Conservation (phyloP, 805 yeast species). For the Hanseniaspora occidentalis region DNA sequence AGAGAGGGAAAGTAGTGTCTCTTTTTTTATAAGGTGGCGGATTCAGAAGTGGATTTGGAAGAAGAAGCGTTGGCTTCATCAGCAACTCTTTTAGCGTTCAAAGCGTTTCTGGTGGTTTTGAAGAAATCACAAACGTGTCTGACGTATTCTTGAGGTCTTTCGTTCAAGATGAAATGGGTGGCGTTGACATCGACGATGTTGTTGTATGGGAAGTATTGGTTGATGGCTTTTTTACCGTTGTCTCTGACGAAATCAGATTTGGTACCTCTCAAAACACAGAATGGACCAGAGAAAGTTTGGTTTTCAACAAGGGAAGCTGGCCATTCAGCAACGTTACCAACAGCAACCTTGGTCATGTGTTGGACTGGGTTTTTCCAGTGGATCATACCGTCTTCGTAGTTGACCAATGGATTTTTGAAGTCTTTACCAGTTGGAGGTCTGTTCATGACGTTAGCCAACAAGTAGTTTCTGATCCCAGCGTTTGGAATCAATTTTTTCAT, state of each 20-base stretch:
- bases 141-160: conserved; percentile 23
- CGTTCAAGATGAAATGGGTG: conserved; percentile 29
- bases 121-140: conserved; percentile 15
- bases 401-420: conserved; percentile 14
- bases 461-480: conserved; percentile 24
- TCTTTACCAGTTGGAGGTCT: conserved; percentile 17
- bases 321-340: conserved; percentile 24
- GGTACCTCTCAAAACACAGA: conserved; percentile 28
- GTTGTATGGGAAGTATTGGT: conserved; percentile 19
- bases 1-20: no score
- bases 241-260: conserved; percentile 28
- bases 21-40: no score
- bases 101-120: conserved; percentile 14
- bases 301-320: conserved; percentile 17
- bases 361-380: conserved; percentile 26
- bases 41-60: no score
- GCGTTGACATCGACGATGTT: conserved; percentile 16
- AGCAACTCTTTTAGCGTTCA: neutral
- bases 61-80: neutral
- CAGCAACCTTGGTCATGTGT: conserved; percentile 18
- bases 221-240: conserved; percentile 16
- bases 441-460: conserved; percentile 28
- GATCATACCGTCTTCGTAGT: conserved; percentile 19
- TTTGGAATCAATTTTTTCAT: conserved; percentile 15
- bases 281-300: conserved; percentile 23